phyloP scores from a whole-genome alignment of 1,284 basidiomycete genomes.

The Cryptococcus sp. region DNA sequence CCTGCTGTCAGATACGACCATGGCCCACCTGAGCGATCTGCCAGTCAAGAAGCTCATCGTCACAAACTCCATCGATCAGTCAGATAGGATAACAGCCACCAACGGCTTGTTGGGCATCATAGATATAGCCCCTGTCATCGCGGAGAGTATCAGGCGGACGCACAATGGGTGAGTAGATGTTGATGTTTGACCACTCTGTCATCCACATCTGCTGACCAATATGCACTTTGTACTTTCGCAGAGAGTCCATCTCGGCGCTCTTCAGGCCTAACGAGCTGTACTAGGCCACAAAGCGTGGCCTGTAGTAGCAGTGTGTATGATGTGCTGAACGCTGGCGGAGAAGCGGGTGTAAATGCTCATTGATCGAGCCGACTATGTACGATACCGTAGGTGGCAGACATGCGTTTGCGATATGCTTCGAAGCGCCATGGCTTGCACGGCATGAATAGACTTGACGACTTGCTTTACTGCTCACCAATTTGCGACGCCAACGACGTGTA shows the following conservation, averaged over 20 bases:
- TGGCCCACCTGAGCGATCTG: conserved; percentile 72
- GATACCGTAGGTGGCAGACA: too few species aligned
- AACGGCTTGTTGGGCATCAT: conserved; percentile 60
- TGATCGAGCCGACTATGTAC: too few species aligned
- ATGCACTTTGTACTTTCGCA: conserved; percentile 1
- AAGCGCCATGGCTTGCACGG: too few species aligned
- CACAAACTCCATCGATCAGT: conserved; percentile 77
- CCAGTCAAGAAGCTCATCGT: conserved; percentile 88
- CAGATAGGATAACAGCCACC: conserved; percentile 55
- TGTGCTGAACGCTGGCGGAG: not conserved
- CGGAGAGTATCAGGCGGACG: conserved; percentile 92
- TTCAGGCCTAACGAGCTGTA: conserved; percentile 42
- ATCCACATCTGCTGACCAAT: not conserved
- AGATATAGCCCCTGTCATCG: conserved; percentile 87
- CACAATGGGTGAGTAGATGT: conserved; percentile 79
- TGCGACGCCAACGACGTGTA: too few species aligned
- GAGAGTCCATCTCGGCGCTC: conserved; percentile 49
- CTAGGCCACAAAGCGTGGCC: conserved; percentile 4
- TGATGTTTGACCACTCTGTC: not conserved
- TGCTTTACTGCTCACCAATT: too few species aligned
- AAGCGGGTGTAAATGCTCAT: too few species aligned
- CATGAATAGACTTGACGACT: too few species aligned
- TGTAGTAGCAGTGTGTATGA: not conserved
- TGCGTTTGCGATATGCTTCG: too few species aligned
- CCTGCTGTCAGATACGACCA: conserved; percentile 80